Percentiles rank a stretch among this genome's conserved stretches.
These are phyloP conservation scores for Lasiosphaeria hispida DNA, from an alignment of 495 filamentous ascomycete species.

Conservation along the genomic window DNA sequence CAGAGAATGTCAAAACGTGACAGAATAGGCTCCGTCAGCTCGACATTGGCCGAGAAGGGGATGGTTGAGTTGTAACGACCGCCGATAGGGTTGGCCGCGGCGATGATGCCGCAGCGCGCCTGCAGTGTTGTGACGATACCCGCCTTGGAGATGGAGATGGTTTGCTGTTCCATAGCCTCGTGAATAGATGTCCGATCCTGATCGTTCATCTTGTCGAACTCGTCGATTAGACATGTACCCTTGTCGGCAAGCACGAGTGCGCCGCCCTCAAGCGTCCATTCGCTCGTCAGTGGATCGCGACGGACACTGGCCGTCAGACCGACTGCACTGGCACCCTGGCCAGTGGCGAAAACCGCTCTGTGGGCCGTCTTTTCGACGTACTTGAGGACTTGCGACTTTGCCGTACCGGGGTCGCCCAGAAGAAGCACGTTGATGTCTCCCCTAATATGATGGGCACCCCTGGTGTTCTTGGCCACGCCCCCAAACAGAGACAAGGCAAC, in stretches of 20 bases:
- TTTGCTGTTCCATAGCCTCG: conserved; percentile 99
- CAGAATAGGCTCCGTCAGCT: conserved; percentile 94
- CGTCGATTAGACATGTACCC: conserved; percentile 95
- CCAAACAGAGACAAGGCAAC: conserved; percentile 93
- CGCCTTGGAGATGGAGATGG: conserved; percentile 99
- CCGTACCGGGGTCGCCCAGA: conserved; percentile 95
- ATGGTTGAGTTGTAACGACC: conserved; percentile 96
- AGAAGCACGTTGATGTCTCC: conserved; percentile 98
- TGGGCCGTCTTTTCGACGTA: conserved; percentile 98
- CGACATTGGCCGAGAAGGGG: conserved; percentile 92
- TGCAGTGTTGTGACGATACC: conserved; percentile 98
- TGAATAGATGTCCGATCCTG: conserved; percentile 97
- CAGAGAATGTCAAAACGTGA: conserved; percentile 99
- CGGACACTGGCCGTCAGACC: conserved; percentile 97
- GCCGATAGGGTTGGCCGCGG: conserved; percentile 94
- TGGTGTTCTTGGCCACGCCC: conserved; percentile 85
- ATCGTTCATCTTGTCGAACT: conserved; percentile 99
- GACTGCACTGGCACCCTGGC: conserved; percentile 94
- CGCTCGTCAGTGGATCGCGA: conserved; percentile 89
- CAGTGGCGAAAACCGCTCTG: conserved; percentile 95
- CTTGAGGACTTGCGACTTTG: conserved; percentile 97
- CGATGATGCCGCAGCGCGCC: conserved; percentile 95
- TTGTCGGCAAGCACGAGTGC: conserved; percentile 93
- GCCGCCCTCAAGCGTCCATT: conserved; percentile 98
- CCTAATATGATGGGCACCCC: conserved; percentile 84